phyloP scores from a whole-genome alignment of 108 stramenopile species.

The Seminavis robusta region DNA sequence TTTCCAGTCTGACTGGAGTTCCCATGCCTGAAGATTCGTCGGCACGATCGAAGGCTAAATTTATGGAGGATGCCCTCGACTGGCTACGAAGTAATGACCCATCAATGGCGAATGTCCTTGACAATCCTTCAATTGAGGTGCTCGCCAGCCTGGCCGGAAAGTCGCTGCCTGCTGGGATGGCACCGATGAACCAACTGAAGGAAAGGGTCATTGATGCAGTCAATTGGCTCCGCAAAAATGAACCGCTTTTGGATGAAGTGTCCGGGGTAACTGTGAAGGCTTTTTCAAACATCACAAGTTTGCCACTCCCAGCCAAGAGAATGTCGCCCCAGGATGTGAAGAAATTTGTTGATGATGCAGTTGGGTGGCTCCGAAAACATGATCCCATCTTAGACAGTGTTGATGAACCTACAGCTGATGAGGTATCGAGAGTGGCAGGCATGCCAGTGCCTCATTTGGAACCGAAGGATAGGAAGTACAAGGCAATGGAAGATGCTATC shows the following conservation, averaged over 20 bases:
- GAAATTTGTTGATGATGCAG: constrained; percentile 1
- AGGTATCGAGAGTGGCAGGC: constrained; percentile 1
- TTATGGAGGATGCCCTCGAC: constrained; percentile 27
- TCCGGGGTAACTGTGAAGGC: background rate
- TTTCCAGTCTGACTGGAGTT: background rate
- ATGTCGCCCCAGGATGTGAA: constrained; percentile 7
- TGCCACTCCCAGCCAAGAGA: background rate
- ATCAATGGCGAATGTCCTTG: background rate
- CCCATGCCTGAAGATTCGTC: background rate
- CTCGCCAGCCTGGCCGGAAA: background rate
- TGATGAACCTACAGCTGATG: background rate
- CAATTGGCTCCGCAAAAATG: constrained; percentile 25
- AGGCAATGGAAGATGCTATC: background rate
- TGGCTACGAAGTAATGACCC: constrained; percentile 23
- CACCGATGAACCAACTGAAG: constrained; percentile 3
- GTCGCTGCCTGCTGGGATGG: background rate
- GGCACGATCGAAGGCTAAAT: constrained; percentile 2
- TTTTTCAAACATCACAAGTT: background rate
- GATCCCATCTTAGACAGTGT: constrained; percentile 1
- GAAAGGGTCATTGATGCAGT: constrained; percentile 17
- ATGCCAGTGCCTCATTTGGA: background rate
- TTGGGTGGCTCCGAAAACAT: constrained; percentile 16
- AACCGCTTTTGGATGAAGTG: background rate
- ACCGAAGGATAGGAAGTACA: background rate
- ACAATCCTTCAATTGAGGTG: background rate